Evolutionary conservation across 768 basidiomycete genomes (phyloP), one percentile per base, ranked within the genome.

Genomic region (Boletus reticuloceps): DNA sequence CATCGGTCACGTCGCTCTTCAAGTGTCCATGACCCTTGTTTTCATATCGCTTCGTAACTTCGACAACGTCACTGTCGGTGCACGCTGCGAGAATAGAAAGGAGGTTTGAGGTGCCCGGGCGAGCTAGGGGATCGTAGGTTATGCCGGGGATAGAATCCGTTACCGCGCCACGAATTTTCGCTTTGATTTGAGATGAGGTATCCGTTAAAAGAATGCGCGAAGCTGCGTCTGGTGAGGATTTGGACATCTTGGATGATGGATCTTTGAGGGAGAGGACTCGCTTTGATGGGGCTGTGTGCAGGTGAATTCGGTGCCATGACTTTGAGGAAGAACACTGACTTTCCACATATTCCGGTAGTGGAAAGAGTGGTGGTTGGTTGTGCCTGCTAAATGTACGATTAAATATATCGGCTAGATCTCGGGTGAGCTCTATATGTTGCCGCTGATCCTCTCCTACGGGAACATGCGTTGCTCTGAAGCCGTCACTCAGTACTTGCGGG

Each of bases 371-470:
- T 13, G 1, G 20, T 34, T 17, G 22, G 37, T 1, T 16, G 22
- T 34, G 34, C 8, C 65, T 58, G 40, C 74, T 72, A 68, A 84
- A 92, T 17, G 79, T 79, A 9, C 82, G 79, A 68, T 98, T 98
- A 75, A 96, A 96, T 9, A 73, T 75, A 17, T 90, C 83, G 0
- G 91, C 94, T 12, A 97, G 73, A 62, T 95, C 92, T 31, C 93
- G 84, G 17, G 82, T 81, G 0, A 98, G 82, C 64, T 97, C 94
- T 40, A 98, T 81, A 65, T 98, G 96, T 73, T 98, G 96, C 20
- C 84, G 83, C 66, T 98, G 96, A 69, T 98, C 96, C 64, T 98
- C 94, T 25, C 96, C 96, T 6, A 98, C 95, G 1, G 96, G 96
- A 1, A 98, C 89, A 68, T 94, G 90, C 0, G 94, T 96, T 3